Base-by-base conservation (phyloP, 495 filamentous ascomycete species). In the Achaetomiella virescens region DNA sequence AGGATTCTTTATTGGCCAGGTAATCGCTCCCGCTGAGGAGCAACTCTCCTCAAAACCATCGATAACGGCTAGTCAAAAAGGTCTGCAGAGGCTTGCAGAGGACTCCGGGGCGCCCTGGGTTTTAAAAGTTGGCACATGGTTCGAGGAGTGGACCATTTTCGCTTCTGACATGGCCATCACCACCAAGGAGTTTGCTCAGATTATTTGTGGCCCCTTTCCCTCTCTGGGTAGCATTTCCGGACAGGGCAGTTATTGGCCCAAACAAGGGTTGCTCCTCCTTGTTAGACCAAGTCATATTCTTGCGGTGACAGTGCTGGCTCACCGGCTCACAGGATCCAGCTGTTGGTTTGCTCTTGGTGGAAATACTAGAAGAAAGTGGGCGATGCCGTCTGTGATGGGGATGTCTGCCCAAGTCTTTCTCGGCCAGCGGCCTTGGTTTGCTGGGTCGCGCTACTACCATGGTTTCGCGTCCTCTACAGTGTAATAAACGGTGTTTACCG, bases 1-100 rank as follows among this genome's bases (percentile, higher is more conserved):
- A 18, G 7, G 35, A 6, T 15, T 18, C 18, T 40, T 17, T 54
- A 37, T 58, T 45, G 55, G 47, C 35, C 31, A 57, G 36, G 36
- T 47, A 55, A 52, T 38, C 21, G 52, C 64, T 59, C 55, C 61
- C 33, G 54, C 54, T n/a, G 18, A 48, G 56, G 53, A 64, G 58
- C 61, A 47, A 36, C 41, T 37, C 24, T 45, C 27, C 17, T 42
- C 18, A 49, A 31, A 24, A 41, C 57, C 55, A 63, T 61, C 17
- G 1, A n/a, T 7, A n/a, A 29, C 2, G 2, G 20, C 7, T 18
- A 4, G 9, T 6, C 10, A 7, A 20, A 40, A 45, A 46, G 49
- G 24, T 14, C 29, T 44, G 25, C 38, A 25, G 36, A 11, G 42
- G 50, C 44, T n/a, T 17, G 25, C 27, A 44, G 21, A n/a, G 27